Base-by-base conservation (phyloP, 352 stramenopile species). In the Thalassiosira hispida region DNA sequence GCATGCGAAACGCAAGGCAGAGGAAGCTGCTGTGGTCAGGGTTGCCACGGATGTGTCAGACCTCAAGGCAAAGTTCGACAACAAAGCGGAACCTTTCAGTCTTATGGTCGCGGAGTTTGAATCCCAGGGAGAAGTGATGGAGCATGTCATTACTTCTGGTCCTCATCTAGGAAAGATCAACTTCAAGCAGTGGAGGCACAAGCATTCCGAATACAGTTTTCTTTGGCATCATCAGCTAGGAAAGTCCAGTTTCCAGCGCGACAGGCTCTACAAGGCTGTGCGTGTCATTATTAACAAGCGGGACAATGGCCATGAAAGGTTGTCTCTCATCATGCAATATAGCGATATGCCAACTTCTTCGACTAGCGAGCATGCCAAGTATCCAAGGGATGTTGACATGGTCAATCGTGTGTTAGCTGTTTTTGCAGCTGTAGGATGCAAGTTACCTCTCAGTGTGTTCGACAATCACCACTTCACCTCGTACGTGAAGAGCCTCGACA, bases 181-280 rank as follows among this genome's bases (percentile, higher is more conserved):
- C 25, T 60, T 57, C 27, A 59, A 70, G 46, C 27, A 57, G 56
- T 70, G 61, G 63, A 29, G 62, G 20, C 63, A 72, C 47, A 59
- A 23, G 23, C 46, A 72, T 33, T 72, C 63, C 20, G 47, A 52
- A 22, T 61, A 72, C 11, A 27, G 40, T 23, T 72, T 46, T 25
- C 22, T 31, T 20, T 63, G 63, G 47, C 63, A 61, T 51, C 27
- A 23, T 46, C 27, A 52, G 9, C 7, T 72, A 16, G 46, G 14
- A n/a, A 61, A 72, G 63, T 51, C 4, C 1, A 33, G 27, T 12
- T 73, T 73, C 33, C 33, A 29, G 22, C 7, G 33, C 18, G 20
- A 49, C 23, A 73, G 51, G 25, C 22, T 63, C 2, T 73, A 38
- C 31, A 56, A 62, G 33, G 49, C 51, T 49, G 16, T 49, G 16